Evolutionary conservation across 352 stramenopile genomes (phyloP), one percentile per base, ranked within the genome.

Genomic region (Aphanomyces astaci): DNA sequence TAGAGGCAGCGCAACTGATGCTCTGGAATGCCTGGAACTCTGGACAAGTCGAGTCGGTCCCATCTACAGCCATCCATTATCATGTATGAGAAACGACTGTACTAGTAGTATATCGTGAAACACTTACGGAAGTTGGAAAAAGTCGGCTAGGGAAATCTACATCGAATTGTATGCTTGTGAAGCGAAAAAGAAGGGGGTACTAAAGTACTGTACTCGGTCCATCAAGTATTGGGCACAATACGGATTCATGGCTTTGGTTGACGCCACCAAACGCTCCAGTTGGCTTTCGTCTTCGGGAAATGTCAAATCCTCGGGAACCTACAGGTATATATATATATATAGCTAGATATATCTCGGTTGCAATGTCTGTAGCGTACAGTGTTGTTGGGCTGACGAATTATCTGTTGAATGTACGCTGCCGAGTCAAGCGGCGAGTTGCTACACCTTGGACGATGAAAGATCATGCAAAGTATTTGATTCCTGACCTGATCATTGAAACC

Each of bases 91-190:
- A 43, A 15, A 43, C n/a, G n/a, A n/a, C n/a, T n/a, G n/a, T n/a
- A n/a, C n/a, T n/a, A n/a, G n/a, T n/a, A n/a, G n/a, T n/a, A n/a
- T n/a, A n/a, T n/a, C n/a, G n/a, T 55, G 19, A 55, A 28, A 22
- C 22, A 22, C 48, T 10, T 22, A 55, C 48, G 48, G 19, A 30
- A 22, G 25, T 55, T 59, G 51, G n/a, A 59, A 59, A 39, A 59
- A 59, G 30, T 59, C 17, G 19, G 22, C 51, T n/a, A 59, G n/a
- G 11, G 51, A 15, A 59, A 59, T 59, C 51, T 59, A 59, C 25
- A 30, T 10, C n/a, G n/a, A n/a, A n/a, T n/a, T n/a, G n/a, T n/a
- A n/a, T n/a, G n/a, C 10, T 31, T 25, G 10, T 24, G 10, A 30
- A 11, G n/a, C 22, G n/a, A 55, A 22, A 2, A 31, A 55, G 48